Base-by-base conservation (phyloP, 1,284 basidiomycete species). In the Hemileccinum hortonii region DNA sequence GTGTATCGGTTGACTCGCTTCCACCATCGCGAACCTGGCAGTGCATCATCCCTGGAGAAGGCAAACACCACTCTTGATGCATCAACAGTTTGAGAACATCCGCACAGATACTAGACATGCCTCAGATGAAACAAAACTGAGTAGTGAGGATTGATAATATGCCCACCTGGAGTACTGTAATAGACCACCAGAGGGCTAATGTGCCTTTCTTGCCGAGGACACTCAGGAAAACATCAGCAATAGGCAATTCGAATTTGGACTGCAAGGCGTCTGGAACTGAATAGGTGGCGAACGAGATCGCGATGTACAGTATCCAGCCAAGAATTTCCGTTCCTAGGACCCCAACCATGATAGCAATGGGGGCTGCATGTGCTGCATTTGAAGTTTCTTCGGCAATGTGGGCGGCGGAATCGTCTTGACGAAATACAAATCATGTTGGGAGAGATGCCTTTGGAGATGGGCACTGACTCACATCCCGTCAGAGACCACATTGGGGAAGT, bases 321-420 rank as follows among this genome's bases (percentile, higher is more conserved):
- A 87, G 66, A 37, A 73, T 67, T 33, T 80, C 76, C 4, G 83
- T 84, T 2, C 71, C 77, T 11, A 72, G 71, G n/a, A 85, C 82
- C 19, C 79, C 80, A 42, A 81, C 73, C 39, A 89, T 73, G 61
- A 91, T 91, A 5, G 89, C 87, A 47, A 89, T 79, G 3, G 90
- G 89, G 3, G 86, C 85, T 15, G 84, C 81, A 44, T 73, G 71
- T 5, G 82, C 76, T 3, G 86, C 86, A 41, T 82, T 82, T 6
- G 82, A 71, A 0, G 81, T 81, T 70, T 89, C 86, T 69, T 89
- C 87, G 6, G 83, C 77, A 43, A 89, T 83, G 61, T 88, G 86
- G 15, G 83, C 84, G 4, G 84, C 84, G 24, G 84, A 85, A 61
- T 89, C 86, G 58, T 61, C 61, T 63, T 40, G 3, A 26, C 18